Base-by-base conservation (phyloP, 371 early-diverging fungal genomes). In the Lichtheimia corymbifera region DNA sequence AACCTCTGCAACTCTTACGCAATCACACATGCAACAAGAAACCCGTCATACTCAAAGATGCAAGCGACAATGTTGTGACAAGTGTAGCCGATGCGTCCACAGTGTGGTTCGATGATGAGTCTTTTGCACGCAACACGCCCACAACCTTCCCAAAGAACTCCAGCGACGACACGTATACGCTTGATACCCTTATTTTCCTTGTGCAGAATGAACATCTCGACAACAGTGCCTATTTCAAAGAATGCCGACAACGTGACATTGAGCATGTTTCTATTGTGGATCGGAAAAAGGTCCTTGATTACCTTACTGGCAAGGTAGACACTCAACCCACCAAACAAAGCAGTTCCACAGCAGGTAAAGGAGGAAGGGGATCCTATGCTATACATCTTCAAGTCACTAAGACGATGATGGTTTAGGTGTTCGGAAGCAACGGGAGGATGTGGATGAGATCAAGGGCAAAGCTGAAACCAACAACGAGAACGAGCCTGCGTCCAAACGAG, bases 161-260 rank as follows among this genome's bases (percentile, higher is more conserved):
- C 54, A 76, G 75, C 1, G 74, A 76, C 25, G 89, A 88, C 59
- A 81, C 76, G 2, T 93, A 93, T 71, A 75, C 83, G 5, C 77
- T 93, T n/a, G 88, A 85, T 35, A 84, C 95, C 0, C 73, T 94
- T n/a, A 73, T 92, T 54, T 91, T 88, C 70, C 83, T 92, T 15
- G 74, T 87, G 6, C 83, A 83, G 64, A 83, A 88, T 62, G 74
- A 80, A 1, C 71, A 82, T 55, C 74, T 85, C 50, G 89, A 86
- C 57, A 90, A 91, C 40, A 77, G 90, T 59, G 83, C 83, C 52
- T 93, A 93, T 64, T 81, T 93, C 50, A 83, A 88, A 61, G 82
- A 79, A 68, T 83, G 88, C 47, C 80, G 83, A 20, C 67, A 76
- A 17, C 77, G 79, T 55, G 83, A 84, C 9, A 80, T 91, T 53